Percentiles rank a stretch among this genome's conserved stretches.
These are phyloP conservation scores for Hansenula lynferdii DNA, from an alignment of 1,139 yeast species.

Conservation along the genomic window DNA sequence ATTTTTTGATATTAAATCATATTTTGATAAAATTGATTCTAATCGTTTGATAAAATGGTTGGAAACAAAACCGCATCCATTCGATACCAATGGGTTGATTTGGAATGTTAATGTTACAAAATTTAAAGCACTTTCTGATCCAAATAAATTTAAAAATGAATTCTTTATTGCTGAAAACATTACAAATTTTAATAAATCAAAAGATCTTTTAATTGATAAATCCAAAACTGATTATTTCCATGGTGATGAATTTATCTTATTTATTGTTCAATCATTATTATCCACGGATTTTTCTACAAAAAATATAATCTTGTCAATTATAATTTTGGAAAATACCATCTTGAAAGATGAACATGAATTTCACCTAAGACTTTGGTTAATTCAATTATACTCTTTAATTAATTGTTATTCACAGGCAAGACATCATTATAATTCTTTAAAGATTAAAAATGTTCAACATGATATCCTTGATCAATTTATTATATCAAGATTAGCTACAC, in stretches of 20 bases:
- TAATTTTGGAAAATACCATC: constrained; percentile 43
- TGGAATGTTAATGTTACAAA: constrained; percentile 48
- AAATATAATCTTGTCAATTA: constrained; percentile 29
- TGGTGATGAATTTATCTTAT: constrained; percentile 59
- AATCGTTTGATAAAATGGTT: constrained; percentile 14
- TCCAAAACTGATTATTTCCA: constrained; percentile 57
- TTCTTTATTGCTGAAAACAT: constrained; percentile 29
- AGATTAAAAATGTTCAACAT: constrained; percentile 71
- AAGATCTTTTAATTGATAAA: constrained; percentile 30
- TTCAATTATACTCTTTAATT: constrained; percentile 55
- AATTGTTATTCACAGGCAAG: constrained; percentile 51
- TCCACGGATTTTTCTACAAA: constrained; percentile 15
- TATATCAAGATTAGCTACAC: constrained; percentile 40
- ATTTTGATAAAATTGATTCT: constrained; percentile 17
- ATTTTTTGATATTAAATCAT: constrained; percentile 48
- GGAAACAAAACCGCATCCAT: constrained; percentile 10
- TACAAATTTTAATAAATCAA: constrained; percentile 30
- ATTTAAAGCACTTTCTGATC: constrained; percentile 28
- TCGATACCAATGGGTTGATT: constrained; percentile 29
- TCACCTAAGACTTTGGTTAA: constrained; percentile 64
- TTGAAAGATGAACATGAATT: constrained; percentile 58
- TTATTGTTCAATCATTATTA: constrained; percentile 35
- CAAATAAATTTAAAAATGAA: constrained; percentile 12
- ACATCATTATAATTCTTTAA: constrained; percentile 47
- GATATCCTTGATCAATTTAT: constrained; percentile 68